These are phyloP conservation scores for Metschnikowia matae DNA, from an alignment of 805 yeast genomes.

Conservation along the genomic window DNA sequence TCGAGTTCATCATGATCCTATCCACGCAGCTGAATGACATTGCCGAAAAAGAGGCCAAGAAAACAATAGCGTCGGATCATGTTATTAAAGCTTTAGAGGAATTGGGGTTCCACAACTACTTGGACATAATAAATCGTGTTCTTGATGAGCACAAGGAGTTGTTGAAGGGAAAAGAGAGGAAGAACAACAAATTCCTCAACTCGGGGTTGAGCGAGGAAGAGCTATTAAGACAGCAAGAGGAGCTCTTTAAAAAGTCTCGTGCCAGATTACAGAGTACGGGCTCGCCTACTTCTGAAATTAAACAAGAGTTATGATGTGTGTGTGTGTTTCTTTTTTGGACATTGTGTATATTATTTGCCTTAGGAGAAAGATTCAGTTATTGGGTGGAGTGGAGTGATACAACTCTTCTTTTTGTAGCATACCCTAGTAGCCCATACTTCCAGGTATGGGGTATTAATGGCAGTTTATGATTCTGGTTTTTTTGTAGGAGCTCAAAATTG, in stretches of 20 bases:
- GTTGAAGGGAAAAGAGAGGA: slow-evolving; percentile 83
- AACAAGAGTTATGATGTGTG: slow-evolving; percentile 11
- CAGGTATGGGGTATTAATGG: neutral
- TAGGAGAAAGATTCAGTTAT: slow-evolving; percentile 6
- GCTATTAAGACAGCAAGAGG: slow-evolving; percentile 86
- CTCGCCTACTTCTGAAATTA: slow-evolving; percentile 14
- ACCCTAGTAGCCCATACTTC: neutral
- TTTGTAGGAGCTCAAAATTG: neutral
- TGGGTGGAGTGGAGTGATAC: neutral
- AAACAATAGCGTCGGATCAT: slow-evolving; percentile 95
- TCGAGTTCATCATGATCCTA: slow-evolving; percentile 90
- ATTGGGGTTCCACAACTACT: slow-evolving; percentile 80
- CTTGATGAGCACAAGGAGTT: slow-evolving; percentile 84
- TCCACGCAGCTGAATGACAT: slow-evolving; percentile 93
- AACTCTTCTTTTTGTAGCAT: neutral
- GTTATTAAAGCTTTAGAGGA: slow-evolving; percentile 85
- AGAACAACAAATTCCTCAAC: slow-evolving; percentile 88
- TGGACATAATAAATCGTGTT: slow-evolving; percentile 75
- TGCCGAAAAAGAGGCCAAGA: slow-evolving; percentile 93
- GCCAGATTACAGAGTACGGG: slow-evolving; percentile 50
- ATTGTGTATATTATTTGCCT: slow-evolving; percentile 14
- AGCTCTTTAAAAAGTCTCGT: slow-evolving; percentile 75
- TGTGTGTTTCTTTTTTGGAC: neutral
- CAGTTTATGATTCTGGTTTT: neutral
- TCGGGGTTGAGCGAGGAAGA: slow-evolving; percentile 93